phyloP scores from a whole-genome alignment of 2,329 filamentous ascomycete species.

The Diatrype stigma region DNA sequence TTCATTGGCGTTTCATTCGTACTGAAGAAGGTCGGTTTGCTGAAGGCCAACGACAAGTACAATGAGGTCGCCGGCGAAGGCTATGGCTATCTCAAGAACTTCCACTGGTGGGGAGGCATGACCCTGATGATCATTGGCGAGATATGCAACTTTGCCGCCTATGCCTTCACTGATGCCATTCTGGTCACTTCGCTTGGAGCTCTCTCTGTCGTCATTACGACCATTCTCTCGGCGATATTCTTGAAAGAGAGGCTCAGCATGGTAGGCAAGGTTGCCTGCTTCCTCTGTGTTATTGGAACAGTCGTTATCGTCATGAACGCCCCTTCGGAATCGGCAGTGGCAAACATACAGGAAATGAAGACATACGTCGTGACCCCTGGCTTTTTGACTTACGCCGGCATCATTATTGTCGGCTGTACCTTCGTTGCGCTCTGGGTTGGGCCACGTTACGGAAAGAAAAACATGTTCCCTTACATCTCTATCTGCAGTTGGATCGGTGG shows the following conservation, averaged over 20 bases:
- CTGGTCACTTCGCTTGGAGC: slow-evolving; percentile 90
- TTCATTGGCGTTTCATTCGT: slow-evolving; percentile 97
- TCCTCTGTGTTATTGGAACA: slow-evolving; percentile 89
- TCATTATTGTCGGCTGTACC: slow-evolving; percentile 69
- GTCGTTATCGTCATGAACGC: slow-evolving; percentile 94
- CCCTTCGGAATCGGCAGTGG: slow-evolving; percentile 77
- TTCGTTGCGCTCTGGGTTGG: slow-evolving; percentile 76
- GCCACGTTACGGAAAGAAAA: slow-evolving; percentile 89
- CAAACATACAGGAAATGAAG: slow-evolving; percentile 89
- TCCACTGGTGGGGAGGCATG: slow-evolving; percentile 95
- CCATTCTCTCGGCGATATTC: slow-evolving; percentile 88
- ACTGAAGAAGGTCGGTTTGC: slow-evolving; percentile 85
- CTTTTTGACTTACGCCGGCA: slow-evolving; percentile 78
- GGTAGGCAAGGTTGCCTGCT: slow-evolving; percentile 93
- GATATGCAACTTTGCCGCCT: slow-evolving; percentile 95
- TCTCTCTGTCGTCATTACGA: slow-evolving; percentile 86
- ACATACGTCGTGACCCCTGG: slow-evolving; percentile 79
- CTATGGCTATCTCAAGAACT: slow-evolving; percentile 94
- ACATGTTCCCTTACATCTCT: slow-evolving; percentile 95
- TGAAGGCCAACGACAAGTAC: slow-evolving; percentile 94
- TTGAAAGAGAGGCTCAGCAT: slow-evolving; percentile 93
- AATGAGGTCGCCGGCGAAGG: slow-evolving; percentile 93
- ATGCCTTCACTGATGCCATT: slow-evolving; percentile 94
- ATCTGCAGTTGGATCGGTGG: slow-evolving; percentile 95
- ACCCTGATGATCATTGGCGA: slow-evolving; percentile 94